These are phyloP conservation scores for Gorgonomyces haynaldii DNA, from an alignment of 192 early-diverging fungal genomes.

Conservation along the genomic window DNA sequence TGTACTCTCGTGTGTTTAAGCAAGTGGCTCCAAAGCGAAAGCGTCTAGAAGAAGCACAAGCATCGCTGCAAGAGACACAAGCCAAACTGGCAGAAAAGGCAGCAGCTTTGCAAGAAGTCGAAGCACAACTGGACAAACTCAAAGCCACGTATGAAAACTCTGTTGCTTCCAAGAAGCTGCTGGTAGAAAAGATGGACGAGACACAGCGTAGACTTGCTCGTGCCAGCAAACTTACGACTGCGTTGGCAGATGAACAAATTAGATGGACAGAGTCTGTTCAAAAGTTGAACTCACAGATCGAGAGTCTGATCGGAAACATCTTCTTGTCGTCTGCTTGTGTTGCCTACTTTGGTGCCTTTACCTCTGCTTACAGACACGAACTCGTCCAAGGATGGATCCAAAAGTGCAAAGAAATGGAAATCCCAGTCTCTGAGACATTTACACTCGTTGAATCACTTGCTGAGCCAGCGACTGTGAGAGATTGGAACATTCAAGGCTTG, in stretches of 20 bases:
- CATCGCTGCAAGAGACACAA: constrained; percentile 33
- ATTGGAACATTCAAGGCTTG: constrained; percentile 53
- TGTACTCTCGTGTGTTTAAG: constrained; percentile 46
- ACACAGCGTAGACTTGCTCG: constrained; percentile 38
- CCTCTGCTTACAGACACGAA: constrained; percentile 35
- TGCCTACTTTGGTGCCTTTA: constrained; percentile 50
- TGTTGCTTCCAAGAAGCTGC: constrained; percentile 33
- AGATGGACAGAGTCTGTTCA: constrained; percentile 51
- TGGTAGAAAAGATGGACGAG: constrained; percentile 53
- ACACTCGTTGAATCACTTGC: constrained; percentile 35
- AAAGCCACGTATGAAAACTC: constrained; percentile 45
- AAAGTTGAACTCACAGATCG: constrained; percentile 30
- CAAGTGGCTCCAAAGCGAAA: constrained; percentile 43
- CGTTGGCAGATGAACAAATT: constrained; percentile 49
- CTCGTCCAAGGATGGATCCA: constrained; percentile 33
- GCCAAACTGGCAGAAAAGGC: constrained; percentile 47
- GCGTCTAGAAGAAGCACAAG: constrained; percentile 44
- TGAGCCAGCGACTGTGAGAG: constrained; percentile 42
- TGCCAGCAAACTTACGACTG: constrained; percentile 44
- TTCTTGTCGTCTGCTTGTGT: constrained; percentile 44
- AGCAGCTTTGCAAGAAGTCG: constrained; percentile 42
- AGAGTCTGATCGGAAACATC: constrained; percentile 43
- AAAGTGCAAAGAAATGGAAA: constrained; percentile 36
- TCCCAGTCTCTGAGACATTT: constrained; percentile 45
- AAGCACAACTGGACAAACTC: constrained; percentile 42